Conservation (phyloP, 2,329 filamentous ascomycete genomes). For the Cylindrodendrum hubeiense region DNA sequence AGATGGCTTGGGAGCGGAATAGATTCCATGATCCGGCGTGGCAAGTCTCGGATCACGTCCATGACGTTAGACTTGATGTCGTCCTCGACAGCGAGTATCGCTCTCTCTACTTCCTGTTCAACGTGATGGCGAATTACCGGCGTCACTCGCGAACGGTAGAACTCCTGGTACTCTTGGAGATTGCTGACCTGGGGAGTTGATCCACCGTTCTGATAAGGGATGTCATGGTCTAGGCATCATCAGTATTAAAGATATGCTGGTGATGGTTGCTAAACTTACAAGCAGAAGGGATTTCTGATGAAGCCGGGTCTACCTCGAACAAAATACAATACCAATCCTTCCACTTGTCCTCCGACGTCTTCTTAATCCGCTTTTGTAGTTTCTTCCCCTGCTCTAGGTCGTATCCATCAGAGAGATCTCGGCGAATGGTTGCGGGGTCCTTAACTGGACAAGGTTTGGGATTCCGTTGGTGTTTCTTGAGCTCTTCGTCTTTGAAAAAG, state of each 20-base stretch:
- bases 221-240: conserved; percentile 14
- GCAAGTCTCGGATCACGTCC: conserved; percentile 16
- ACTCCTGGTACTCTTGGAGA: conserved; percentile 8
- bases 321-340: conserved; percentile 28
- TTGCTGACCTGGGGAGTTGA: background rate
- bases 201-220: conserved; percentile 3
- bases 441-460: conserved; percentile 33
- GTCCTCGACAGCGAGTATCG: conserved; percentile 13
- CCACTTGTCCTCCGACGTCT: conserved; percentile 22
- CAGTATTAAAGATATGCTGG: background rate
- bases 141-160: conserved; percentile 10
- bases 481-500: conserved; percentile 33
- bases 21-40: conserved; percentile 21
- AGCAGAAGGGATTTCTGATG: conserved; percentile 25
- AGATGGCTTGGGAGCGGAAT: conserved; percentile 6
- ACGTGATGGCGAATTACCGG: conserved; percentile 21
- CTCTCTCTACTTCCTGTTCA: conserved; percentile 24
- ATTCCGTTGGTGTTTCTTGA: conserved; percentile 39
- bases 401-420: conserved; percentile 38
- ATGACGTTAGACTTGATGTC: conserved; percentile 22
- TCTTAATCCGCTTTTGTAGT: conserved; percentile 28
- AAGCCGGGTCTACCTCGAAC: conserved; percentile 21
- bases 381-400: conserved; percentile 39
- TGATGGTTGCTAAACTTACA: conserved; percentile 21
- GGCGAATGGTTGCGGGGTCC: conserved; percentile 21